These are phyloP conservation scores for Striga asiatica DNA, from an alignment of 257 asterid genomes.

Conservation along the genomic window DNA sequence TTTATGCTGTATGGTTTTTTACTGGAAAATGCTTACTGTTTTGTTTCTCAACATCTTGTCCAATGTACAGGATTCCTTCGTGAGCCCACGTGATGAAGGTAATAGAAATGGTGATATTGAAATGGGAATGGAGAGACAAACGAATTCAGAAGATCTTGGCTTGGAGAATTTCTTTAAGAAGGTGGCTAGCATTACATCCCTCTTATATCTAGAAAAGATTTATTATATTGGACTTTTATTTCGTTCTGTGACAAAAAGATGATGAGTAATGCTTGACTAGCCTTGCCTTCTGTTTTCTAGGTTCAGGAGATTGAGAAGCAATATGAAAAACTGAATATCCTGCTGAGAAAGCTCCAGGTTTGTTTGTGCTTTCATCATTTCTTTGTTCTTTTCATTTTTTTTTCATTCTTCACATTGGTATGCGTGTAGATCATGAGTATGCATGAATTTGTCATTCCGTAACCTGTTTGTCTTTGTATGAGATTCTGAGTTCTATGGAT, in stretches of 20 bases:
- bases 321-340: conserved; percentile 63
- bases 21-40: too few species aligned
- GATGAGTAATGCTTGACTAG: conserved; percentile 12
- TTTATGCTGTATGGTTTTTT: background rate
- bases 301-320: conserved; percentile 89
- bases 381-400: background rate
- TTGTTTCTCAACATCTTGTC: conserved; percentile 14
- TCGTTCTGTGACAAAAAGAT: background rate
- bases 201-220: conserved; percentile 13
- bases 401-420: conserved; percentile 1
- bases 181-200: conserved; percentile 40
- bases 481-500: background rate
- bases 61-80: conserved; percentile 53
- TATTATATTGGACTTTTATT: background rate
- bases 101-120: conserved; percentile 72
- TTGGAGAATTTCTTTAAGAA: conserved; percentile 76
- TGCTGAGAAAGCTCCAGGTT: conserved; percentile 92
- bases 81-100: conserved; percentile 41
- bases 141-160: conserved; percentile 66
- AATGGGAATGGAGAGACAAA: conserved; percentile 58
- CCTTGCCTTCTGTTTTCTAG: conserved; percentile 31
- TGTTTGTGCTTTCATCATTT: conserved; percentile 1
- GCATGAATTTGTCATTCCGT: background rate
- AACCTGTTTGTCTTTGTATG: background rate
- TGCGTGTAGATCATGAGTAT: background rate